Base-by-base conservation (phyloP, 1,284 basidiomycete species). In the Irpex sp. region DNA sequence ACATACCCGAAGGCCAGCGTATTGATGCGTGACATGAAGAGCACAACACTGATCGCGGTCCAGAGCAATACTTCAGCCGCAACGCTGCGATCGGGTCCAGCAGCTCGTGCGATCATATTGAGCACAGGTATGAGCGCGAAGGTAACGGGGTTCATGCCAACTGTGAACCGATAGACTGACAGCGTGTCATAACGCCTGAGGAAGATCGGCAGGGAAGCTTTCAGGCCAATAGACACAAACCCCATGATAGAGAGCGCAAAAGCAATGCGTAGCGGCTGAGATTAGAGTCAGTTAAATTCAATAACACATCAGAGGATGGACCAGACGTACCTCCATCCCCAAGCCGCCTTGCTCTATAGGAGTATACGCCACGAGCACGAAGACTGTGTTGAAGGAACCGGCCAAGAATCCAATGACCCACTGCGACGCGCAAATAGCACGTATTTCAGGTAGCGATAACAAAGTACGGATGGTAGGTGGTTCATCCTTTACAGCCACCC, bases 351-450 rank as follows among this genome's bases (percentile, higher is more conserved):
- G 71, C 17, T 77, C 66, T 51, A 88, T 71, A 4, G 84, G 79
- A 11, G 86, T 82, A 69, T 86, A 90, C 57, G 84, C 85, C 67
- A 87, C 85, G 58, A 90, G 77, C 26, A 88, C 85, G 69, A 89
- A 89, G 5, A 86, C 78, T n/a, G 82, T 82, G 61, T 87, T 87
- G 68, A 87, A 90, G 5, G 81, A 80, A 0, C 83, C 81, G 2
- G 76, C 72, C 33, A 84, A 74, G 71, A 87, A 87, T 61, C 78
- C 79, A n/a, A 89, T 75, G 5, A 80, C 78, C 67, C 80, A 83
- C 13, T 83, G 84, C 15, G 86, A 86, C 19, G 76, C 67, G 66
- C 82, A 79, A 57, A 89, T 68, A 17, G 82, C 79, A 43, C 79
- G 77, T 47, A 89, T 81, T 62, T 81, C 76, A 2, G 85, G 83